Evolutionary conservation across 2,329 filamentous ascomycete species (phyloP).

Genomic region (Diaporthe sp.): DNA sequence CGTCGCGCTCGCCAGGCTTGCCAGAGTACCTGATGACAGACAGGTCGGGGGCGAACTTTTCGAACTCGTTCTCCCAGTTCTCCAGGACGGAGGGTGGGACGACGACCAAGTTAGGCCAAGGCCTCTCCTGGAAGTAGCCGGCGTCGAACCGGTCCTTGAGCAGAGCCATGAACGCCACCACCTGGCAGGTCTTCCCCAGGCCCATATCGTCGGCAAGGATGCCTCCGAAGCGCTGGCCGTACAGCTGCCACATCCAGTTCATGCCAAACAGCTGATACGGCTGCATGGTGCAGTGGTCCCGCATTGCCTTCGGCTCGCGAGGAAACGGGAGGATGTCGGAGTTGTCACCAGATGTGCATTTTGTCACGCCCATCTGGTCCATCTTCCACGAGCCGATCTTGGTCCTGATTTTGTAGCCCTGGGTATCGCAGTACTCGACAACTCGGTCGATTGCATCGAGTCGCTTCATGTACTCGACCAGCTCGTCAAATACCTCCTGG

Average conservation of each 20-base stretch:
- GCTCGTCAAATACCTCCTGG: constrained; percentile 60
- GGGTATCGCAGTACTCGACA: constrained; percentile 78
- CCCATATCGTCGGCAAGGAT: constrained; percentile 99
- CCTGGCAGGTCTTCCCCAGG: constrained; percentile 94
- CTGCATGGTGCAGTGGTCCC: constrained; percentile 81
- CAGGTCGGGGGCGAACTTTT: constrained; percentile 83
- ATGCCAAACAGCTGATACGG: constrained; percentile 94
- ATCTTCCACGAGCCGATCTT: constrained; percentile 61
- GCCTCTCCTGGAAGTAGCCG: constrained; percentile 44
- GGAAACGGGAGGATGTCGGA: constrained; percentile 57
- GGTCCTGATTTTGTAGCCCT: constrained; percentile 68
- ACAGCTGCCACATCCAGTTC: constrained; percentile 92
- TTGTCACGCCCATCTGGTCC: constrained; percentile 56
- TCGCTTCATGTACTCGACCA: constrained; percentile 79
- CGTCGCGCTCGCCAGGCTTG: constrained; percentile 71
- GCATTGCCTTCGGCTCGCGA: constrained; percentile 81
- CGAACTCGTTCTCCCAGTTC: constrained; percentile 94
- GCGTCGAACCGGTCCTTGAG: constrained; percentile 72
- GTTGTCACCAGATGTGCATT: constrained; percentile 39
- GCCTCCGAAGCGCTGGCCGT: constrained; percentile 81
- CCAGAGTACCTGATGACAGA: constrained; percentile 79
- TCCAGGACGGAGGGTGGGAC: constrained; percentile 94
- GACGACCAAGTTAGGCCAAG: constrained; percentile 83
- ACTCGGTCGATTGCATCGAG: constrained; percentile 87
- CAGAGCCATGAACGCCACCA: constrained; percentile 90